These are phyloP conservation scores for Arthroderma sp. DNA, from an alignment of 2,329 filamentous ascomycete species.

Conservation along the genomic window DNA sequence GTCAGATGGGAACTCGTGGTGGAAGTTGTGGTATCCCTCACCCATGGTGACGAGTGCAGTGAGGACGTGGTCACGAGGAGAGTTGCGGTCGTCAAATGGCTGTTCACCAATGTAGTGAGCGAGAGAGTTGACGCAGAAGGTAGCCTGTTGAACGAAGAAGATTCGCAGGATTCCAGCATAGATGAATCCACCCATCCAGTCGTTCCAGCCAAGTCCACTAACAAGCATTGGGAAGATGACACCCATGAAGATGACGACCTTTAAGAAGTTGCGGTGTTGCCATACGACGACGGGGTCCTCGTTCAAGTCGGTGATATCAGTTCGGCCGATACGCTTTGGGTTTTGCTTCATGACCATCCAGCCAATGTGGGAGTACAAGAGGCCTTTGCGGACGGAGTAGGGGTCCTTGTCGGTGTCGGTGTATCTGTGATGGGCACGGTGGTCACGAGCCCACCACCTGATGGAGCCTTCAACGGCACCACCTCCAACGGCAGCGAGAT, in stretches of 20 bases:
- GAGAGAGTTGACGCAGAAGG: constrained; percentile 84
- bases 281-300: constrained; percentile 73
- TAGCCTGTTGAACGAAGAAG: constrained; percentile 83
- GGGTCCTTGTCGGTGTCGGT: constrained; percentile 88
- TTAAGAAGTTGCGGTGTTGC: constrained; percentile 80
- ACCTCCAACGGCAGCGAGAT: constrained; percentile 67
- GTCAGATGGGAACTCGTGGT: constrained; percentile 86
- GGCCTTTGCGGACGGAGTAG: constrained; percentile 79
- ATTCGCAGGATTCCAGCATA: constrained; percentile 76
- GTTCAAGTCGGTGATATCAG: constrained; percentile 78
- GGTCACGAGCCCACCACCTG: constrained; percentile 78
- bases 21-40: constrained; percentile 90
- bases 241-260: constrained; percentile 64
- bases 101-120: constrained; percentile 87
- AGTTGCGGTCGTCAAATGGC: constrained; percentile 87
- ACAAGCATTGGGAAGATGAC: constrained; percentile 62
- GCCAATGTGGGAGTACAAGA: constrained; percentile 70
- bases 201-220: constrained; percentile 65
- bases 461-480: constrained; percentile 77
- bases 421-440: constrained; percentile 80
- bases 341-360: constrained; percentile 95
- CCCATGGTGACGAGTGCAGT: constrained; percentile 75
- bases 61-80: constrained; percentile 74
- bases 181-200: constrained; percentile 70
- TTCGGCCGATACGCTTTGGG: constrained; percentile 74